phyloP scores from a whole-genome alignment of 805 yeast species.

The Yarrowia sp. region DNA sequence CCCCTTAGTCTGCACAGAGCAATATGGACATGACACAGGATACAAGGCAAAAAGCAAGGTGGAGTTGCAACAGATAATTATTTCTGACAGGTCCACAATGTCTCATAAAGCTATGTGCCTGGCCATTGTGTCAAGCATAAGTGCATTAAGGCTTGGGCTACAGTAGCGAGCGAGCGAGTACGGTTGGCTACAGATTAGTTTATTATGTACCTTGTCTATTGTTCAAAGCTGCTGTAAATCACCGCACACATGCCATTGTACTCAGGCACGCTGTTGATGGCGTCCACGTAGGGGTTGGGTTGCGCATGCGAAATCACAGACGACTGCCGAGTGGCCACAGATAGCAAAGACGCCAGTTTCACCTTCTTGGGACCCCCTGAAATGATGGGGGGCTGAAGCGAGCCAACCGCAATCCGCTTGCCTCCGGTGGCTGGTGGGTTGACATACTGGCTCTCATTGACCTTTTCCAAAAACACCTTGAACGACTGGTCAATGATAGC shows the following conservation, averaged over 20 bases:
- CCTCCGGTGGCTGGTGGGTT: neutral
- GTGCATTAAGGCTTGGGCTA: neutral
- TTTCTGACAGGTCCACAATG: neutral
- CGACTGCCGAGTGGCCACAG: slow-evolving; percentile 65
- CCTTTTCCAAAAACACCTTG: slow-evolving; percentile 45
- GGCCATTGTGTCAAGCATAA: slow-evolving; percentile 12
- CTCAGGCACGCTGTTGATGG: slow-evolving; percentile 52
- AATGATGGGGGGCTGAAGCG: slow-evolving; percentile 25
- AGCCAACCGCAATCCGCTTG: slow-evolving; percentile 1
- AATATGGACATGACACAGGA: neutral
- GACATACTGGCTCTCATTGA: slow-evolving; percentile 28
- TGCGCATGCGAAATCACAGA: slow-evolving; percentile 49
- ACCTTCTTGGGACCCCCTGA: slow-evolving; percentile 37
- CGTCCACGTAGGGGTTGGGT: slow-evolving; percentile 44
- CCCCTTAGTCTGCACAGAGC: neutral
- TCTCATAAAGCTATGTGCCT: slow-evolving; percentile 2
- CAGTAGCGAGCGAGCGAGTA: neutral
- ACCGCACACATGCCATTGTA: slow-evolving; percentile 83
- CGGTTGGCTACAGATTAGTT: neutral
- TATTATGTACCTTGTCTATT: neutral
- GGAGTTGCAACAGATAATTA: too few relatives aligned
- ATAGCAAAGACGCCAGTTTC: slow-evolving; percentile 68
- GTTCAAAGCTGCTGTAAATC: slow-evolving; percentile 69
- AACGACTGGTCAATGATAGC: slow-evolving; percentile 43
- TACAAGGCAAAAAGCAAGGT: too few relatives aligned